Evolutionary conservation across 371 early-diverging fungal genomes (phyloP).

Genomic region (Cladochytrium tenue): DNA sequence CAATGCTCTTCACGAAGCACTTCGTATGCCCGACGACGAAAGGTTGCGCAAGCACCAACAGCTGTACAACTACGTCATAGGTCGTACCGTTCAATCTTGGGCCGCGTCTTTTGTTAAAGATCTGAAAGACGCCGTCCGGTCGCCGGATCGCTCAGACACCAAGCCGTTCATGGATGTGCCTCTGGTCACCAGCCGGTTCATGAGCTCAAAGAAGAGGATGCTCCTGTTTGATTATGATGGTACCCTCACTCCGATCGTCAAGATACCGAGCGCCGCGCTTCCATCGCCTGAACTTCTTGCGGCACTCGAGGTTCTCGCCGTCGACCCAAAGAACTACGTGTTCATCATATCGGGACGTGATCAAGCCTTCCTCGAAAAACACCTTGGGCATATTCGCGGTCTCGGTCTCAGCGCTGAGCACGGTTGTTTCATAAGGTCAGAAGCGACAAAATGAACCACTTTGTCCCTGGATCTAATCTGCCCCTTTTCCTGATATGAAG

Average conservation of each 20-base stretch:
- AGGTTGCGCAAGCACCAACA: constrained; percentile 79
- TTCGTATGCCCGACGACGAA: constrained; percentile 82
- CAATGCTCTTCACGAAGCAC: constrained; percentile 83
- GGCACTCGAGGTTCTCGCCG: constrained; percentile 34
- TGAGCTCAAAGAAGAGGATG: constrained; percentile 63
- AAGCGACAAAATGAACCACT: no score
- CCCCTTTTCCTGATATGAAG: no score
- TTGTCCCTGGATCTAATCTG: no score
- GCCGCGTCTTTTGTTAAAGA: constrained; percentile 79
- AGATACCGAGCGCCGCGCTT: constrained; percentile 53
- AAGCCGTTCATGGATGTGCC: constrained; percentile 68
- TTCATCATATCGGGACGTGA: constrained; percentile 94
- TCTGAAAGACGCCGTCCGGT: constrained; percentile 23
- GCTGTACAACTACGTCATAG: constrained; percentile 81
- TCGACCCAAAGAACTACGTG: constrained; percentile 75
- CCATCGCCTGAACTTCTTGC: constrained; percentile 51
- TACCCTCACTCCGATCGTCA: constrained; percentile 52
- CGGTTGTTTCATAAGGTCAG: constrained; percentile 79
- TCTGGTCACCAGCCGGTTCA: constrained; percentile 50
- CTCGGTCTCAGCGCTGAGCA: constrained; percentile 88
- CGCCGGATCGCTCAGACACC: constrained; percentile 37
- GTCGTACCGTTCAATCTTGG: constrained; percentile 92
- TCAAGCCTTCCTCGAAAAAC: constrained; percentile 72
- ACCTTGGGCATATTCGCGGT: constrained; percentile 72
- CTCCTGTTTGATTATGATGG: constrained; percentile 57